These are phyloP conservation scores for Colletotrichum simmondsii DNA, from an alignment of 2,329 filamentous ascomycete genomes.

Conservation along the genomic window DNA sequence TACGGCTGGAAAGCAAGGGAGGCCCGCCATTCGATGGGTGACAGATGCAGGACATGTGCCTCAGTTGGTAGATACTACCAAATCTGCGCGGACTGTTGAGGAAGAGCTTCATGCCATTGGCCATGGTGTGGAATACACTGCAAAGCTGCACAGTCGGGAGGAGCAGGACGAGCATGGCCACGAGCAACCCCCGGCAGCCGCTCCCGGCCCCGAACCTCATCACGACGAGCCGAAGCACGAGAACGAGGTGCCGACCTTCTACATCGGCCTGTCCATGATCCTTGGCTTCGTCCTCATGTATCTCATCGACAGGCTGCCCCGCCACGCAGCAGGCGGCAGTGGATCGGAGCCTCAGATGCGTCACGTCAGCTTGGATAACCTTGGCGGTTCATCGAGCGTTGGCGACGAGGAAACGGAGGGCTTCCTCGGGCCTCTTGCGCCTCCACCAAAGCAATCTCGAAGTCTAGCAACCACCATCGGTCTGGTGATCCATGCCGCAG, in stretches of 20 bases:
- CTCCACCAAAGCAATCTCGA: slow-evolving; percentile 67
- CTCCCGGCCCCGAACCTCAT: slow-evolving; percentile 36
- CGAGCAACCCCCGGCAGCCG: slow-evolving; percentile 44
- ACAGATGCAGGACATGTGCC: slow-evolving; percentile 7
- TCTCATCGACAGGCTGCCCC: slow-evolving; percentile 86
- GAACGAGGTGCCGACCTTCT: slow-evolving; percentile 70
- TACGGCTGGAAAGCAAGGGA: slow-evolving; percentile 1
- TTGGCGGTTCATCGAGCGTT: slow-evolving; percentile 63
- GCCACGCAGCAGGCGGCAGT: slow-evolving; percentile 74
- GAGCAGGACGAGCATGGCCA: slow-evolving; percentile 31
- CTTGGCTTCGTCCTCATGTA: slow-evolving; percentile 97
- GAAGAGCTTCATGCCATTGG: background rate
- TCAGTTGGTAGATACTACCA: background rate
- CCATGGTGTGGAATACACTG: background rate
- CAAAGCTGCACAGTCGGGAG: slow-evolving; percentile 15
- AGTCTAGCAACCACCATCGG: slow-evolving; percentile 88
- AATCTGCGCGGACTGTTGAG: background rate
- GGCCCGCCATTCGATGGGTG: slow-evolving; percentile 13
- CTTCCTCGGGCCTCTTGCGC: slow-evolving; percentile 68
- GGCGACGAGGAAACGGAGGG: slow-evolving; percentile 68
- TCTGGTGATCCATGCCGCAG: slow-evolving; percentile 94
- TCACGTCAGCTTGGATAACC: slow-evolving; percentile 89
- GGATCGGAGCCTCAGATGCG: slow-evolving; percentile 75
- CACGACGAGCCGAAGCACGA: slow-evolving; percentile 48
- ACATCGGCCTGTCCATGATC: slow-evolving; percentile 88